Conservation (phyloP, 257 asterid species). For the Penstemon barbatus region DNA sequence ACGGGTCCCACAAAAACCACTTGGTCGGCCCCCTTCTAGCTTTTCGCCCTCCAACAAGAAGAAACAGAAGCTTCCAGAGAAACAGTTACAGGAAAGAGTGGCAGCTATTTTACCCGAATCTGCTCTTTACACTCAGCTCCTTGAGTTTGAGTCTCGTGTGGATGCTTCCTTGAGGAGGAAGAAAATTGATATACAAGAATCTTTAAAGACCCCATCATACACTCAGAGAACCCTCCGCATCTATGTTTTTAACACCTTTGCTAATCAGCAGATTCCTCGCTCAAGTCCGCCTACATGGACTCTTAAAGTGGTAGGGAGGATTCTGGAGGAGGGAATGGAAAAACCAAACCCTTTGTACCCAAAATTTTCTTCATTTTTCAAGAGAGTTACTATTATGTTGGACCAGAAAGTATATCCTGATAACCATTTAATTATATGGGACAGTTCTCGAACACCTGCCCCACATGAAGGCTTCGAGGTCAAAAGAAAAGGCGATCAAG, state of each 20-base stretch:
- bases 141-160: slow-evolving; percentile 91
- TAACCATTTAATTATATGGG: slow-evolving; percentile 91
- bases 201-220: slow-evolving; percentile 71
- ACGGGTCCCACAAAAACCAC: slow-evolving; percentile 83
- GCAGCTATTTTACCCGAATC: slow-evolving; percentile 97
- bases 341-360: slow-evolving; percentile 72
- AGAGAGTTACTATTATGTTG: slow-evolving; percentile 81
- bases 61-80: slow-evolving; percentile 96
- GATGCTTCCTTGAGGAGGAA: slow-evolving; percentile 87
- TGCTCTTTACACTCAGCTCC: slow-evolving; percentile 91
- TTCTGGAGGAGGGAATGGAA: slow-evolving; percentile 90
- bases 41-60: slow-evolving; percentile 56
- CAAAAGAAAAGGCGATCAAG: slow-evolving; percentile 93
- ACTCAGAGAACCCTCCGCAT: slow-evolving; percentile 85
- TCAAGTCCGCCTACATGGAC: slow-evolving; percentile 92
- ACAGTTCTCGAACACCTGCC: slow-evolving; percentile 76
- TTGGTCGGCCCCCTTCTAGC: slow-evolving; percentile 68
- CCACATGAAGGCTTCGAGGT: slow-evolving; percentile 99
- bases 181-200: slow-evolving; percentile 95
- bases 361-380: slow-evolving; percentile 83
- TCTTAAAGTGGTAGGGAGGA: slow-evolving; percentile 87
- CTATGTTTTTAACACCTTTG: slow-evolving; percentile 82
- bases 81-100: slow-evolving; percentile 83
- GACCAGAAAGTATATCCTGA: slow-evolving; percentile 91
- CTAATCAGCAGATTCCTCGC: slow-evolving; percentile 61